phyloP scores from a whole-genome alignment of 2,329 filamentous ascomycete species.

The Ceratocystis diversiconidia region DNA sequence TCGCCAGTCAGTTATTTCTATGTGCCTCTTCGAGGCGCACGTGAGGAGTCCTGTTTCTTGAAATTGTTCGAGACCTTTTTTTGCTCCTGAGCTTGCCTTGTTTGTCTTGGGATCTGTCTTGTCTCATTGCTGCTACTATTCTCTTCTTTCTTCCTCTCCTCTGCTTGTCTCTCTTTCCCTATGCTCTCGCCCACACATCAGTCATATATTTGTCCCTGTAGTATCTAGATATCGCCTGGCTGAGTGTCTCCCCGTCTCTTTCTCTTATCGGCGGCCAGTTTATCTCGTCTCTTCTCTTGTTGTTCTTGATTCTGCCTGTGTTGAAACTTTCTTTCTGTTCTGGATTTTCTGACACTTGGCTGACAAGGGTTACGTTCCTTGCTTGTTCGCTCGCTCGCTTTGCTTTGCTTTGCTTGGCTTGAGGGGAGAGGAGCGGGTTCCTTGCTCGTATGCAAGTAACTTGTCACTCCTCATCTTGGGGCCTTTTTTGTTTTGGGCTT shows the following conservation, averaged over 20 bases:
- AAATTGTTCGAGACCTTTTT: background rate
- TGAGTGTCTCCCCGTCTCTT: background rate
- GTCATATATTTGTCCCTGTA: too few relatives aligned
- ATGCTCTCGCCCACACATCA: background rate
- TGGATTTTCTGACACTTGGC: background rate
- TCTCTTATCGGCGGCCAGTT: background rate
- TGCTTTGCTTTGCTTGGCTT: background rate
- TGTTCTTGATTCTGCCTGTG: background rate
- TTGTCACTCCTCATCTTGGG: background rate
- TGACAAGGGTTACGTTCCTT: background rate
- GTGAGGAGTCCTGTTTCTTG: too few relatives aligned
- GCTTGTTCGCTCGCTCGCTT: background rate
- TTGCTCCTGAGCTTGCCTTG: background rate
- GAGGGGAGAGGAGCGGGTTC: background rate
- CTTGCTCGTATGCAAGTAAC: background rate
- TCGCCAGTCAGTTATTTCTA: too few relatives aligned
- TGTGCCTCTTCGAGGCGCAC: too few relatives aligned
- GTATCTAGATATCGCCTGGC: background rate
- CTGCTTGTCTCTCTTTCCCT: background rate
- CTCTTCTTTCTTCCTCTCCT: background rate
- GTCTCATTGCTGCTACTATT: background rate
- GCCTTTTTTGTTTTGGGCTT: background rate
- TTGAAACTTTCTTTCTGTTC: background rate
- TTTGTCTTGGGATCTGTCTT: background rate
- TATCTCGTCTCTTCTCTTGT: background rate